Conservation (phyloP, 768 basidiomycete genomes). For the Amanita exitialis region DNA sequence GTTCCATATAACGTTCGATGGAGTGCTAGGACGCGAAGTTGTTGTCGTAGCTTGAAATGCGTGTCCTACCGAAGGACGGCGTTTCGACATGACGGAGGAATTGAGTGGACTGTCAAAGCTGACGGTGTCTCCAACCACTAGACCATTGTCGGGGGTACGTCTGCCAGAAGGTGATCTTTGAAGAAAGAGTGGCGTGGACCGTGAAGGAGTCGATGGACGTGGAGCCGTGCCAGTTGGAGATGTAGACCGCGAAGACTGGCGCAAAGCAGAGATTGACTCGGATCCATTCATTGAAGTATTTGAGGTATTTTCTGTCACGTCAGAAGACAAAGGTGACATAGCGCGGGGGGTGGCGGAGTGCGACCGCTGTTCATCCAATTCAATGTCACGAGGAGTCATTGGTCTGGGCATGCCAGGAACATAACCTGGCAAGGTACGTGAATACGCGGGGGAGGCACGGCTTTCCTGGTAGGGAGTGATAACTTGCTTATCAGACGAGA, state of each 20-base stretch:
- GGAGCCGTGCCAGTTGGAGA: slow-evolving; percentile 38
- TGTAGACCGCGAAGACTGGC: slow-evolving; percentile 33
- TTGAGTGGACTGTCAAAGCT: slow-evolving; percentile 37
- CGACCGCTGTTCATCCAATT: slow-evolving; percentile 59
- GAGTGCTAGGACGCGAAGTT: slow-evolving; percentile 54
- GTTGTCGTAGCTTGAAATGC: slow-evolving; percentile 52
- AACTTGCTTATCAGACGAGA: slow-evolving; percentile 52
- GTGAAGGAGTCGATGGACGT: slow-evolving; percentile 12
- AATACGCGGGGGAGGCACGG: slow-evolving; percentile 53
- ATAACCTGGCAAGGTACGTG: slow-evolving; percentile 67
- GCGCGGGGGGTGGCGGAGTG: slow-evolving; percentile 78
- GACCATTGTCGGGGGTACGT: slow-evolving; percentile 47
- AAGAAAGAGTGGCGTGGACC: slow-evolving; percentile 39
- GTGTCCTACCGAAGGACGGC: slow-evolving; percentile 53
- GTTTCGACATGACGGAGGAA: slow-evolving; percentile 44
- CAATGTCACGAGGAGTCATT: slow-evolving; percentile 80
- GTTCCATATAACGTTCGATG: slow-evolving; percentile 71
- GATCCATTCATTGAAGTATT: slow-evolving; percentile 26
- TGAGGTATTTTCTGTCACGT: slow-evolving; percentile 20
- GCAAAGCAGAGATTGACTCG: slow-evolving; percentile 44
- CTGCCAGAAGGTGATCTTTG: slow-evolving; percentile 56
- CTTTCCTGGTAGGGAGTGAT: slow-evolving; percentile 37
- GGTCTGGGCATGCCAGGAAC: slow-evolving; percentile 87
- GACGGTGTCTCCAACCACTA: slow-evolving; percentile 25
- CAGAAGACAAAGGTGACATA: slow-evolving; percentile 45